Base-by-base conservation (phyloP, 2,329 filamentous ascomycete genomes). In the Emmonsiellopsis sp. region DNA sequence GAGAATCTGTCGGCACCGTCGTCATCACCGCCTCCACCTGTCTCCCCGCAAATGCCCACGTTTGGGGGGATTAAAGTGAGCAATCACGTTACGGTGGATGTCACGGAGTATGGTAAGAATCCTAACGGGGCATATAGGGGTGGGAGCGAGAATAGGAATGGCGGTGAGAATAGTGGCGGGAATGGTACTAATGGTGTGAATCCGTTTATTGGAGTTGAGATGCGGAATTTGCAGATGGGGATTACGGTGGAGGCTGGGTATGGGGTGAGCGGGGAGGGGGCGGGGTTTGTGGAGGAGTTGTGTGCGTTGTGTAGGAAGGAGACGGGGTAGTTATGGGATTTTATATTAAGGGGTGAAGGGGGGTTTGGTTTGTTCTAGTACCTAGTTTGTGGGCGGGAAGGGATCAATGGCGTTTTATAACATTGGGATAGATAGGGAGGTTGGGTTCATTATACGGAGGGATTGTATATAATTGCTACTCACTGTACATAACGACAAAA, bases 31-130 rank as follows among this genome's bases (percentile, higher is more conserved):
- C 21, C 21, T 5, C 21, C 21, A 27, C 21, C 21, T 27, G 21
- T 27, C 21, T 27, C 21, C 2, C 21, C 21, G 21, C 21, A 27
- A 27, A 27, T 27, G 21, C 21, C 21, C 2, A 27, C 27, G 42
- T 72, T 75, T 49, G 79, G 80, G 6, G 80, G 81, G 21, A 85
- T 84, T 62, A 77, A 83, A 71, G 77, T 84, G 6, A 80, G 78
- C 27, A 79, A 82, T 57, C 80, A 85, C 60, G 77, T 84, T 53
- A 77, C 76, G 6, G 76, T 84, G n/a, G 75, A 81, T 47, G 70
- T 74, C 1, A 61, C 61, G 0, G 62, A 65, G 27, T 40, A 63
- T 32, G 57, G 58, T 27, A 27, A 27, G 21, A 3, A 27, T 27
- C 21, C 21, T 27, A 27, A 27, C 21, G 21, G 21, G 21, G 21